Evolutionary conservation across 768 basidiomycete genomes (phyloP), one percentile per base, ranked within the genome.

Genomic region (Lentinula raphanica): DNA sequence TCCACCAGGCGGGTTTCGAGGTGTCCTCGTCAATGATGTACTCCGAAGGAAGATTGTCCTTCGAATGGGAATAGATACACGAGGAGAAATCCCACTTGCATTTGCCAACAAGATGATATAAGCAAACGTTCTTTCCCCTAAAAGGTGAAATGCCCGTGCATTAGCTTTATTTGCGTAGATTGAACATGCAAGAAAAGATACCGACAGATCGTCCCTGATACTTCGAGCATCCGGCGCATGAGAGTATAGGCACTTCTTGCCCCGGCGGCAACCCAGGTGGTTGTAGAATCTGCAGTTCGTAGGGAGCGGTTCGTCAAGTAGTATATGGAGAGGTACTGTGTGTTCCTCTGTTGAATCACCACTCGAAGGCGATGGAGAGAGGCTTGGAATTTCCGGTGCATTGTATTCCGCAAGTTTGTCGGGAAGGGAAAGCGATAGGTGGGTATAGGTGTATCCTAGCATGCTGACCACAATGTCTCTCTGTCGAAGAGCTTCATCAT

Each of bases 101-200:
- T 7, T 56, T 49, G 12, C 65, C 69, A 12, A 75, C 58, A 21
- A 76, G 60, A 60, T 68, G 71, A 60, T 67, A 68, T 4, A 68
- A 29, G 56, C 75, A 77, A 19, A 77, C 75, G 42, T 77, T 77
- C 40, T 70, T 66, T 5, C 74, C 74, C 1, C 76, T 77, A 36
- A 23, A 45, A 0, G 15, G 40, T 35, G 32, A 1, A 1, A 35
- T 35, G 3, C 13, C 13, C 3, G 3, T 38, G 23, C 13, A 27
- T 45, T 1, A 19, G 21, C 7, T 15, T 44, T 19, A 2, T 13
- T n/a, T n/a, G n/a, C 27, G 44, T 7, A 46, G 3, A 23, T n/a
- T 23, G 36, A 45, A 29, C 42, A 45, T 25, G 21, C 21, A n/a
- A 5, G 13, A 11, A 15, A 15, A 38, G 11, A 7, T 19, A 65